phyloP scores from a whole-genome alignment of 768 basidiomycete genomes.

The Suillus placidus region DNA sequence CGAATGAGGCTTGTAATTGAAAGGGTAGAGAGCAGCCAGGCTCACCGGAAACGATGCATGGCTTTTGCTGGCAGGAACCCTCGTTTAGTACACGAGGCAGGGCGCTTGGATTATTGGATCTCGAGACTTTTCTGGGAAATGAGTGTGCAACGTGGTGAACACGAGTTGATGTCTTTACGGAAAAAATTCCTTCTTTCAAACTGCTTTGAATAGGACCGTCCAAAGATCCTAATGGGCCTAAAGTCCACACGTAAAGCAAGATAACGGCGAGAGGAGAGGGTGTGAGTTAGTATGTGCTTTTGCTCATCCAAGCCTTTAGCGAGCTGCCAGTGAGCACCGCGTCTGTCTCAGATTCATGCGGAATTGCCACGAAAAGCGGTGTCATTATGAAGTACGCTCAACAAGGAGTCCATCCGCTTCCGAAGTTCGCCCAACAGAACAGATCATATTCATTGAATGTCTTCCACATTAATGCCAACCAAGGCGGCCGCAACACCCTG shows the following conservation, averaged over 20 bases:
- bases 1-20: constrained; percentile 26
- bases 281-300: not conserved
- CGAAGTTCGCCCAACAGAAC: not conserved
- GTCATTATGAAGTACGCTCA: not conserved
- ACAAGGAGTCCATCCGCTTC: not conserved
- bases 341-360: not conserved
- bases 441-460: not conserved
- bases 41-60: constrained; percentile 85
- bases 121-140: constrained; percentile 31
- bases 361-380: not conserved
- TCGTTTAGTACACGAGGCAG: constrained; percentile 68
- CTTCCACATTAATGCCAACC: not conserved
- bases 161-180: constrained; percentile 58
- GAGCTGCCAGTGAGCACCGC: not conserved
- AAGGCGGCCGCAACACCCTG: not conserved
- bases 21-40: constrained; percentile 31
- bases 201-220: constrained; percentile 14
- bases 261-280: constrained; percentile 5
- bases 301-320: not conserved
- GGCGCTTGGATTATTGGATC: constrained; percentile 34
- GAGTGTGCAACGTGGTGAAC: constrained; percentile 71
- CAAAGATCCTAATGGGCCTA: constrained; percentile 1
- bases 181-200: constrained; percentile 15
- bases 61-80: constrained; percentile 43
- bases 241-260: not conserved